Evolutionary conservation across 139 green algal species (phyloP), one percentile per base, ranked within the genome.

Genomic region (Coccomyxa sp.): DNA sequence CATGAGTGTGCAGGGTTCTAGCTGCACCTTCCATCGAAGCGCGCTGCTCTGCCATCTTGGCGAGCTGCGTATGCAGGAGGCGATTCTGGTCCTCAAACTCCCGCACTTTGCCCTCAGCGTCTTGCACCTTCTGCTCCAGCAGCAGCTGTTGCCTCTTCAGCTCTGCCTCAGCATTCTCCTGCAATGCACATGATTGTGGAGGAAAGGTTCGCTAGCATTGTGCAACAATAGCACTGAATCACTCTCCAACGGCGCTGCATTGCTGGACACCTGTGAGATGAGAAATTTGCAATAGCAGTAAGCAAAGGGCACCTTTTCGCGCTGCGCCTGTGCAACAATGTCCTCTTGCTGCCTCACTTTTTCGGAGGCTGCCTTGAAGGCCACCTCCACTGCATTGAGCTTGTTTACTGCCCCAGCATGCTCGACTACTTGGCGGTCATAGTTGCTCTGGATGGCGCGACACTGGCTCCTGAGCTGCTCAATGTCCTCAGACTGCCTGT

Each of bases 1-100:
- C 38, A 51, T 51, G 38, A 51, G 7, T 77, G 3, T 45, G 71
- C 14, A 31, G 12, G 27, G 66, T 1, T 30, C 4, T 27, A 74
- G 23, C 21, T 25, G 21, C 63, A 71, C 63, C 71, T 38, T 77
- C 27, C 27, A 16, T n/a, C 1, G 71, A 25, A 38, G 21, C 71
- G 16, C 23, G 23, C 71, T 84, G 79, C 23, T 68, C 76, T n/a
- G 83, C 85, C 21, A 85, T 58, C 30, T 76, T 67, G 83, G 90
- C 88, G 31, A 93, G 82, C 85, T 90, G 85, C 78, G 83, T n/a
- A 66, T 90, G 86, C 84, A 93, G 78, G 31, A 84, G 80, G 38
- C 86, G 81, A 25, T 88, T 87, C 63, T 93, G 87, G 77, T 85
- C 71, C 75, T 84, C 45, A 75, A 88, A 27, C 25, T 88, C 79